These are phyloP conservation scores for Blastobotrys capitulatus DNA, from an alignment of 1,139 yeast genomes.

Conservation along the genomic window DNA sequence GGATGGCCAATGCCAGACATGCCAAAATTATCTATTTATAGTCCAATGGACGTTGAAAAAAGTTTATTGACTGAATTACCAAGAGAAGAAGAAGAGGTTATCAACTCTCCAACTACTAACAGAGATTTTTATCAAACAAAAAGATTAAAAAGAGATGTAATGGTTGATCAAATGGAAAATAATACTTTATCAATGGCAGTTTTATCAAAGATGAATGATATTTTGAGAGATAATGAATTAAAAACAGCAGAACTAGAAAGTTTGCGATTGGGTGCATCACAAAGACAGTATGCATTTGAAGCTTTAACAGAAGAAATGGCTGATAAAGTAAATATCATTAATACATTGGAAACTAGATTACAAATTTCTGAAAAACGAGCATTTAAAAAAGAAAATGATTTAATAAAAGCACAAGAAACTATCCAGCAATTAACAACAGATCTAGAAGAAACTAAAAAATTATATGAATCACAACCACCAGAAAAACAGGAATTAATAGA, in stretches of 20 bases:
- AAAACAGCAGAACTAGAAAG: slow-evolving; percentile 31
- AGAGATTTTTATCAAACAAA: slow-evolving; percentile 53
- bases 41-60: slow-evolving; percentile 69
- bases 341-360: slow-evolving; percentile 23
- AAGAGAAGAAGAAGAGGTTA: slow-evolving; percentile 26
- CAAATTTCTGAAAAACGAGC: slow-evolving; percentile 26
- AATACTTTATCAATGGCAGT: slow-evolving; percentile 44
- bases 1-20: slow-evolving; percentile 52
- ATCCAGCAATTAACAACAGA: slow-evolving; percentile 14
- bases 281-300: slow-evolving; percentile 34
- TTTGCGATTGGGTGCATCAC: slow-evolving; percentile 30
- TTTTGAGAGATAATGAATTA: slow-evolving; percentile 19
- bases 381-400: slow-evolving; percentile 22
- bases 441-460: slow-evolving; percentile 16
- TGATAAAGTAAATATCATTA: slow-evolving; percentile 29
- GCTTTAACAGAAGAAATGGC: slow-evolving; percentile 40
- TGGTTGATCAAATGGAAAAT: background rate
- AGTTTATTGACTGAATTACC: slow-evolving; percentile 70
- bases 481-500: slow-evolving; percentile 32
- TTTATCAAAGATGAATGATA: slow-evolving; percentile 35
- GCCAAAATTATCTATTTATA: slow-evolving; percentile 56
- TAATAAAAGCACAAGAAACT: slow-evolving; percentile 20
- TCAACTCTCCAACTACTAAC: background rate
- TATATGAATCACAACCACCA: slow-evolving; percentile 17
- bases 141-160: slow-evolving; percentile 54